Evolutionary conservation across 441 rosid genomes (phyloP).

Genomic region (Mallotus japonicus): DNA sequence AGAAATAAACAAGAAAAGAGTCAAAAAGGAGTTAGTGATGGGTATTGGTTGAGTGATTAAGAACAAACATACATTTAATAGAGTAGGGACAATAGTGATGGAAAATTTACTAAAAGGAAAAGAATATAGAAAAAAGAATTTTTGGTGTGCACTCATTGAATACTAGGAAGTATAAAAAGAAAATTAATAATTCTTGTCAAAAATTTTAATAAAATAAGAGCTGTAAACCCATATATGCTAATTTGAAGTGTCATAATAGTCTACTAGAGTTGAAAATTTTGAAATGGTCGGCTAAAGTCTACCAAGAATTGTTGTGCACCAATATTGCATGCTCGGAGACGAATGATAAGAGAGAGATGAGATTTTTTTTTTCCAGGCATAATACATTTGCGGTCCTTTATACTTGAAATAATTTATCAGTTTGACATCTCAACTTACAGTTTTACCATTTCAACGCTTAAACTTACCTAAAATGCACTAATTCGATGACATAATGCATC

Average conservation of each 20-base stretch:
- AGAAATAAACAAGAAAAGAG: constrained; percentile 8
- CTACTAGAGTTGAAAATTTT: background rate
- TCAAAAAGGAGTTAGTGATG: constrained; percentile 3
- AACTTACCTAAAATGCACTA: too few species aligned
- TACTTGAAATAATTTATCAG: too few species aligned
- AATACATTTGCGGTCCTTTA: too few species aligned
- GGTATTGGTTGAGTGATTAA: background rate
- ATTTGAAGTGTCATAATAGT: background rate
- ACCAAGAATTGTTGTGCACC: background rate
- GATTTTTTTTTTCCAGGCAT: too few species aligned
- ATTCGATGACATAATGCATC: too few species aligned
- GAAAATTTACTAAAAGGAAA: background rate
- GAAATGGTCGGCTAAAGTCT: background rate
- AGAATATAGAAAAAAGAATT: background rate
- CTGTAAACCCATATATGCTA: background rate
- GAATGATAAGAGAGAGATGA: too few species aligned
- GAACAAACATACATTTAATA: too few species aligned
- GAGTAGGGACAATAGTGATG: background rate
- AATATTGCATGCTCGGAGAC: background rate
- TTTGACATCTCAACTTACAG: too few species aligned
- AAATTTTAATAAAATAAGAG: background rate
- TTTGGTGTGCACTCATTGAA: constrained; percentile 28
- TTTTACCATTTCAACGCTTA: too few species aligned
- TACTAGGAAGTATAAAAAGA: background rate
- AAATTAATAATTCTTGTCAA: background rate